phyloP scores from a whole-genome alignment of 371 early-diverging fungal genomes.

The Chytridium lagenaria region DNA sequence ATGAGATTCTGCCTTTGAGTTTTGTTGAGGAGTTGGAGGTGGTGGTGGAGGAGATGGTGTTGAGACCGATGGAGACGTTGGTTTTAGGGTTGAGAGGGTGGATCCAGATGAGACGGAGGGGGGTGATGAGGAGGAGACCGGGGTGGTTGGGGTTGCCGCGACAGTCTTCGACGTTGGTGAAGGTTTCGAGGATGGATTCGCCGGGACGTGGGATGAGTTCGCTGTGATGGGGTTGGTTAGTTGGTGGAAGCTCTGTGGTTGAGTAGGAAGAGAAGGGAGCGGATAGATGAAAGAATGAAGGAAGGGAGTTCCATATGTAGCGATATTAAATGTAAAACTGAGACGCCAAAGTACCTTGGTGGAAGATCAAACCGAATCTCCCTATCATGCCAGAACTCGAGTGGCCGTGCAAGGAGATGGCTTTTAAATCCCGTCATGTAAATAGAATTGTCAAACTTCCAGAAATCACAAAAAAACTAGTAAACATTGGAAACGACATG shows the following conservation, averaged over 20 bases:
- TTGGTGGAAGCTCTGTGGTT: neutral
- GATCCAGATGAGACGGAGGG: slow-evolving; percentile 5
- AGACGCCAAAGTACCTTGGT: too few species aligned
- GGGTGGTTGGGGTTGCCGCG: neutral
- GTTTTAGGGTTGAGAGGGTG: neutral
- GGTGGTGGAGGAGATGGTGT: neutral
- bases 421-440: slow-evolving; percentile 3
- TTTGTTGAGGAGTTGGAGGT: neutral
- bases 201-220: slow-evolving; percentile 10
- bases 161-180: slow-evolving; percentile 11
- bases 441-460: neutral
- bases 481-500: neutral
- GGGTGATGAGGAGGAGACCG: slow-evolving; percentile 2
- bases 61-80: slow-evolving; percentile 11
- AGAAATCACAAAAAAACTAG: neutral
- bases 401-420: neutral
- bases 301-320: too few species aligned
- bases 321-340: too few species aligned
- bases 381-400: slow-evolving; percentile 16
- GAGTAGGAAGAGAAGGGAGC: too few species aligned
- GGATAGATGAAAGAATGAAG: too few species aligned
- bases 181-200: slow-evolving; percentile 6
- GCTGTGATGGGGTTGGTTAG: neutral
- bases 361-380: slow-evolving; percentile 18
- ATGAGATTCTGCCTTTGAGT: slow-evolving; percentile 1